Percentiles rank a stretch among this genome's conserved stretches.
phyloP scores from a whole-genome alignment of 1,284 basidiomycete genomes.

The Ustilago vetiveriae region DNA sequence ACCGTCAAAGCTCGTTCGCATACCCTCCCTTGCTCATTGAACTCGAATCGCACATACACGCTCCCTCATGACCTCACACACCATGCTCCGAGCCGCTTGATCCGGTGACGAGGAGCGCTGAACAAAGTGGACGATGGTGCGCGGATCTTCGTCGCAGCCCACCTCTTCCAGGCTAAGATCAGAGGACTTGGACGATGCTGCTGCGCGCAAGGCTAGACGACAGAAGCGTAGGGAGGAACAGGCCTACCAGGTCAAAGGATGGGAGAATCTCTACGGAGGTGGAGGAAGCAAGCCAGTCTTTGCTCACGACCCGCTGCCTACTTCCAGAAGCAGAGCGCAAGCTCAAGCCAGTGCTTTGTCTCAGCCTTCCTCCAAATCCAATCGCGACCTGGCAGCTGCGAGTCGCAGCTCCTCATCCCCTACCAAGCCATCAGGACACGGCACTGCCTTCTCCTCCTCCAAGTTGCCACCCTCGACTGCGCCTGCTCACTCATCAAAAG shows the following conservation, averaged over 20 bases:
- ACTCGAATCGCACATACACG: no score
- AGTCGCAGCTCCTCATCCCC: background rate
- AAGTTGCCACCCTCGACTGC: constrained; percentile 14
- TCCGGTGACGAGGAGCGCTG: no score
- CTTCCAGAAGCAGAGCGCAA: no score
- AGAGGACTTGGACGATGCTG: constrained; percentile 1
- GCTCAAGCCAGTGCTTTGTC: no score
- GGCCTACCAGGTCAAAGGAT: constrained; percentile 25
- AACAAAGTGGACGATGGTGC: background rate
- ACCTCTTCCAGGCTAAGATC: background rate
- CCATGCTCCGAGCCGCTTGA: no score
- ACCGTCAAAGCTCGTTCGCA: no score
- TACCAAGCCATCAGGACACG: background rate
- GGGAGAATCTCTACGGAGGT: constrained; percentile 33
- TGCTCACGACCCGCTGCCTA: background rate
- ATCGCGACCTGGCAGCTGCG: background rate
- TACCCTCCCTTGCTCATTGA: no score
- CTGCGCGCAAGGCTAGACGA: constrained; percentile 17
- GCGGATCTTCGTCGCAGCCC: background rate
- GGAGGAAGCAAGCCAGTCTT: constrained; percentile 21
- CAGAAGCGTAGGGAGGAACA: constrained; percentile 25
- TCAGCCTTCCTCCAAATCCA: background rate
- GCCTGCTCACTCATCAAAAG: background rate
- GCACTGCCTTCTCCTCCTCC: background rate
- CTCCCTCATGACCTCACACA: no score